Percentiles rank a stretch among this genome's conserved stretches.
Evolutionary conservation across 257 asterid species (phyloP).

Genomic region (Ocimum tenuiflorum): DNA sequence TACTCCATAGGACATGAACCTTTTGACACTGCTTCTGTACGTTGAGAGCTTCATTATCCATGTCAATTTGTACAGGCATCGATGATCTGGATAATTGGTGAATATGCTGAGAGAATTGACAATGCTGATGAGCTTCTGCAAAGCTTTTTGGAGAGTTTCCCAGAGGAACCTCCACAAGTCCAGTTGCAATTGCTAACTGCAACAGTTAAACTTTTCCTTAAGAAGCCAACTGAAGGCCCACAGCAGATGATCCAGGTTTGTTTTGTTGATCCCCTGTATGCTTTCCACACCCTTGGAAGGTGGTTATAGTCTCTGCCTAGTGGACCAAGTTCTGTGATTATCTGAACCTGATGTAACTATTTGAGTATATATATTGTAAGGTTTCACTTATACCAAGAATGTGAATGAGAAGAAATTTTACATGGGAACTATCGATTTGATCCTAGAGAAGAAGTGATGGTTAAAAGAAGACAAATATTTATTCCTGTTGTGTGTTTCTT

Average conservation of each 20-base stretch:
- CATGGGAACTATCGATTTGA: background rate
- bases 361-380: background rate
- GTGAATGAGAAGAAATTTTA: background rate
- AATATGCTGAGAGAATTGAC: constrained; percentile 99
- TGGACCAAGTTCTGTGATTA: constrained; percentile 2
- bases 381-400: background rate
- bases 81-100: constrained; percentile 99
- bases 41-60: constrained; percentile 22
- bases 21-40: constrained; percentile 6
- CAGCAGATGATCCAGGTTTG: constrained; percentile 98
- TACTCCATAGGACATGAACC: constrained; percentile 23
- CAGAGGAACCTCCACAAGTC: constrained; percentile 97
- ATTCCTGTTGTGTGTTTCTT: background rate
- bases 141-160: constrained; percentile 93
- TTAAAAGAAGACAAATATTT: background rate
- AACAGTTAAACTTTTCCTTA: constrained; percentile 94
- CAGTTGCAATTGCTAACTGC: constrained; percentile 97
- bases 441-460: background rate
- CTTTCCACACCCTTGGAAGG: constrained; percentile 9
- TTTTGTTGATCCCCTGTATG: constrained; percentile 12
- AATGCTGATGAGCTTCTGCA: constrained; percentile 99
- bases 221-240: constrained; percentile 99
- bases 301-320: background rate
- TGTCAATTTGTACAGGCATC: constrained; percentile 64
- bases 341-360: background rate